Percentiles rank a stretch among this genome's conserved stretches.
Evolutionary conservation across 2,329 filamentous ascomycete genomes (phyloP).

Genomic region (Penicillium sumatraense): DNA sequence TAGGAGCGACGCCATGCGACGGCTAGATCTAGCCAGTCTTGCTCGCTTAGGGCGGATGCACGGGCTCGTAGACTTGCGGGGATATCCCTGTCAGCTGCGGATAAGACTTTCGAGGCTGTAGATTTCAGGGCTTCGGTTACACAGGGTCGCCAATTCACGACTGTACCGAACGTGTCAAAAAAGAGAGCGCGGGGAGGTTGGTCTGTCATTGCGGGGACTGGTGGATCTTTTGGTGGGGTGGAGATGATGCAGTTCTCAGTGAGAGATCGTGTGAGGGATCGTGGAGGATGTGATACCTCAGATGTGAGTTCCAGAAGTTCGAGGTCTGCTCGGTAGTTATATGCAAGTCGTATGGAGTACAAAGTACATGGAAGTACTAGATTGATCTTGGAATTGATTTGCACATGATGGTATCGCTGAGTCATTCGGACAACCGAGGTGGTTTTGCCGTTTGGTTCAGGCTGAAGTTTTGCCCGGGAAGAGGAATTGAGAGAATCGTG

Average conservation of each 20-base stretch:
- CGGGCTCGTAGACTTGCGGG: constrained; percentile 53
- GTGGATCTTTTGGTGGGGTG: background rate
- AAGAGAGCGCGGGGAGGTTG: constrained; percentile 32
- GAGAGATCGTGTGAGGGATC: background rate
- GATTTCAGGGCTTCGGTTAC: constrained; percentile 64
- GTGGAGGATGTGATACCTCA: background rate
- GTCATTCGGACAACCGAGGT: background rate
- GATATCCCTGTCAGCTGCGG: constrained; percentile 51
- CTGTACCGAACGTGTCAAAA: constrained; percentile 57
- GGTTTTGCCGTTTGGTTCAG: constrained; percentile 14
- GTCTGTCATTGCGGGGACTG: constrained; percentile 24
- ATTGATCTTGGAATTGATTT: too few relatives aligned
- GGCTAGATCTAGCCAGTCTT: constrained; percentile 68
- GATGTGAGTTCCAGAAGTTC: too few relatives aligned
- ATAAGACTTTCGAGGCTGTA: constrained; percentile 55
- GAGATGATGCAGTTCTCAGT: too few relatives aligned
- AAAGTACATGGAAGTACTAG: background rate
- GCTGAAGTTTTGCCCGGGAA: constrained; percentile 18
- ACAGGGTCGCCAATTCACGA: constrained; percentile 76
- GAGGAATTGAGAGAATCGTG: too few relatives aligned
- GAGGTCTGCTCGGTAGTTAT: background rate
- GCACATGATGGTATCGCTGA: too few relatives aligned
- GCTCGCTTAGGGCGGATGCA: constrained; percentile 55
- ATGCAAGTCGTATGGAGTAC: too few relatives aligned
- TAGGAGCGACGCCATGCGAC: constrained; percentile 73